Evolutionary conservation across 192 early-diverging fungal genomes (phyloP).

Genomic region (Rhizoclosmatium sp.): DNA sequence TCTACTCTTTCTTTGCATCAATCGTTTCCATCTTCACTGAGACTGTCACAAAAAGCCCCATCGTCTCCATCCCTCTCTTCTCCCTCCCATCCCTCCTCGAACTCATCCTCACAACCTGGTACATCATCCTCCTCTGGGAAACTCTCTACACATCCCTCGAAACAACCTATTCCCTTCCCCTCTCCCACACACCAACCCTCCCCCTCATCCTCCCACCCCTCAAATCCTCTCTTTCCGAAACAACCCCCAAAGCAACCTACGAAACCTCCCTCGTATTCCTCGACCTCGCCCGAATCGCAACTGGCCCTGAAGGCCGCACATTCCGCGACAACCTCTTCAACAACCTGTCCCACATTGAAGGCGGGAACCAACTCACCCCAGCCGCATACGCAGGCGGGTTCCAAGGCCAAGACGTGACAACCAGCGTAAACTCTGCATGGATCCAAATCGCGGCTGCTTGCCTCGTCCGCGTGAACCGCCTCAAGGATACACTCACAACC

Average conservation of each 20-base stretch:
- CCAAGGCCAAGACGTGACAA: neutral
- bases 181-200: too few relatives aligned
- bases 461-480: neutral
- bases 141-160: neutral
- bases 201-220: too few relatives aligned
- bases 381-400: too few relatives aligned
- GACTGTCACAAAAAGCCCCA: neutral
- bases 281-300: neutral
- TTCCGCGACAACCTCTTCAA: neutral
- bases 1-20: neutral
- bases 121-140: neutral
- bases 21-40: neutral
- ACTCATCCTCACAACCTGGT: neutral
- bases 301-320: neutral
- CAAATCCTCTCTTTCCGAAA: too few relatives aligned
- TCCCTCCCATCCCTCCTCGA: neutral
- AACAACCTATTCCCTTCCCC: neutral
- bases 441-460: constrained; percentile 9
- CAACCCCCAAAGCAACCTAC: neutral
- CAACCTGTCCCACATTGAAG: too few relatives aligned
- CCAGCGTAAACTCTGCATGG: neutral
- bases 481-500: neutral
- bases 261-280: neutral
- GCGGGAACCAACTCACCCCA: too few relatives aligned
- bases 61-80: neutral